Percentiles rank a stretch among this genome's conserved stretches.
Evolutionary conservation across 2,329 filamentous ascomycete genomes (phyloP).

Genomic region (Sporothrix sp.): DNA sequence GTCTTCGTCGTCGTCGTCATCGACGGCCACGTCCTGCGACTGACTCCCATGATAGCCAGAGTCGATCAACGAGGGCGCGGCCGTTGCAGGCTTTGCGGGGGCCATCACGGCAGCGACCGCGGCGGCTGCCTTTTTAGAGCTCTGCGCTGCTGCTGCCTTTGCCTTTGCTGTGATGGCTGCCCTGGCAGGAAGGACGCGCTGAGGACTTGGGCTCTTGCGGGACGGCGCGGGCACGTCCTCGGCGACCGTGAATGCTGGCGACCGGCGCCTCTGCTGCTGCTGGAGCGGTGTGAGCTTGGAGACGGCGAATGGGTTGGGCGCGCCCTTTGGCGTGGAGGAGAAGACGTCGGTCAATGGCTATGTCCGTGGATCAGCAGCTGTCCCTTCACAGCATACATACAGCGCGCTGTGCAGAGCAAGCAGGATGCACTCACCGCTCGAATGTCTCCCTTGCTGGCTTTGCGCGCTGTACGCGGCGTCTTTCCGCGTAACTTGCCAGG

Average conservation of each 20-base stretch:
- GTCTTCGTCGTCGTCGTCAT: slow-evolving; percentile 19
- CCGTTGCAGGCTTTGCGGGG: slow-evolving; percentile 15
- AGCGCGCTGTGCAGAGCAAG: no score
- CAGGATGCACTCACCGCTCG: slow-evolving; percentile 47
- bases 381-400: neutral
- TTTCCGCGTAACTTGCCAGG: slow-evolving; percentile 75
- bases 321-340: slow-evolving; percentile 44
- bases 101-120: neutral
- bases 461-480: slow-evolving; percentile 63
- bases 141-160: neutral
- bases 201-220: slow-evolving; percentile 24
- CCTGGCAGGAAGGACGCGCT: slow-evolving; percentile 9
- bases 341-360: slow-evolving; percentile 53
- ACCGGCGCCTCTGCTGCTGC: slow-evolving; percentile 34
- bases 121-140: slow-evolving; percentile 3
- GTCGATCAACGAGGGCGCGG: slow-evolving; percentile 38
- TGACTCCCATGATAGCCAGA: slow-evolving; percentile 67
- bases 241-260: slow-evolving; percentile 41
- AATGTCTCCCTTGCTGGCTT: slow-evolving; percentile 45
- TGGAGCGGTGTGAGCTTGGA: slow-evolving; percentile 33
- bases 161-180: neutral
- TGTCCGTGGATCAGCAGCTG: neutral
- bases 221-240: slow-evolving; percentile 34
- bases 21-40: slow-evolving; percentile 39
- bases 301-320: slow-evolving; percentile 44